Conservation (phyloP, 1,284 basidiomycete genomes). For the Phylloboletellus chloephorus region DNA sequence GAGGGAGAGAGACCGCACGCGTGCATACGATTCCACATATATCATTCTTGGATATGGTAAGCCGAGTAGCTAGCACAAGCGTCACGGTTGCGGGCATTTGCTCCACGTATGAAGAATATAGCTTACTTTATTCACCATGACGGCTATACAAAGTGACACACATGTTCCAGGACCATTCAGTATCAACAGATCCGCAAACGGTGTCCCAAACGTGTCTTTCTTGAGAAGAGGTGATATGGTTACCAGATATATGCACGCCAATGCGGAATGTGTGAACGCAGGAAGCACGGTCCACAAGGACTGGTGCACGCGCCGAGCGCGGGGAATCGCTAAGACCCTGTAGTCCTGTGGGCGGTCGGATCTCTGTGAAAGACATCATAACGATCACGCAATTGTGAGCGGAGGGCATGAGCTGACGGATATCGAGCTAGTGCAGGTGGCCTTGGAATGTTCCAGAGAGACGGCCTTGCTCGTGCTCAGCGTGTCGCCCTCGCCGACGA, state of each 20-base stretch:
- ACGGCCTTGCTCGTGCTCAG: slow-evolving; percentile 72
- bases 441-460: slow-evolving; percentile 54
- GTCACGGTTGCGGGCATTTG: slow-evolving; percentile 3
- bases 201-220: slow-evolving; percentile 20
- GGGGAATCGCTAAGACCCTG: slow-evolving; percentile 65
- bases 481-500: slow-evolving; percentile 77
- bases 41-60: slow-evolving; percentile 70
- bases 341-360: slow-evolving; percentile 30
- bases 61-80: slow-evolving; percentile 60
- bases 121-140: slow-evolving; percentile 74
- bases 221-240: slow-evolving; percentile 45
- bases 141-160: slow-evolving; percentile 70
- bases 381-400: slow-evolving; percentile 4
- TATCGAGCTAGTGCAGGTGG: slow-evolving; percentile 9
- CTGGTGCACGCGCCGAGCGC: slow-evolving; percentile 84
- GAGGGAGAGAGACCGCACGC: slow-evolving; percentile 78
- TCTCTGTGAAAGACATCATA: slow-evolving; percentile 15
- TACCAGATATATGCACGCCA: slow-evolving; percentile 51
- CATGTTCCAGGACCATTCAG: slow-evolving; percentile 97
- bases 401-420: slow-evolving; percentile 16
- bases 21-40: slow-evolving; percentile 94
- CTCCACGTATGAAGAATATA: slow-evolving; percentile 4
- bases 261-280: slow-evolving; percentile 59
- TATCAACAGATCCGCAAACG: slow-evolving; percentile 75
- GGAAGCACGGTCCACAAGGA: slow-evolving; percentile 61